Base-by-base conservation (phyloP, 176 grass and related monocot genomes). In the Poa annua region DNA sequence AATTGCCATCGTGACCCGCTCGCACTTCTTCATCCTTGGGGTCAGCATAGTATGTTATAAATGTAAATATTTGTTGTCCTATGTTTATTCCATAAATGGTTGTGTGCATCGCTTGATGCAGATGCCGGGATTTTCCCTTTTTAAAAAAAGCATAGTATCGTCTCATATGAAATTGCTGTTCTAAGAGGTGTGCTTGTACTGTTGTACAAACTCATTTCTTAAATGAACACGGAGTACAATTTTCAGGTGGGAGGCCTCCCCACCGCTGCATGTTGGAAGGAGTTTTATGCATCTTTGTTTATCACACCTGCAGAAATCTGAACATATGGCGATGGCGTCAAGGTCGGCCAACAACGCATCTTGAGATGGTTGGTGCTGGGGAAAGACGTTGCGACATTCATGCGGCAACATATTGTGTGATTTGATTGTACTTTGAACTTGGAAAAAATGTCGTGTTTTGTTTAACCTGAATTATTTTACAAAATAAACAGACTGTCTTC, bases 281-380 rank as follows among this genome's bases (percentile, higher is more conserved):
- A 77, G 47, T 76, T 87, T 14, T 87, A 84, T 84, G 48, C 50
- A 33, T 47, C 14, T n/a, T 35, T 64, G 34, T 22, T 55, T 78
- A 78, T 45, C 17, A 54, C 47, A 65, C 81, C 11, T 87, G 73
- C 92, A 92, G 92, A 92, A 77, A 66, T 90, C 92, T 73, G 90
- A 95, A 12, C 85, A 95, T 83, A 92, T 95, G 92, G 63, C 74
- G 34, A 90, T 95, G 90, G 63, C 74, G 34, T 90, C 92, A 11
- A 92, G 75, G 72, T 69, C 75, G 54, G 80, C 22, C 54, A 68
- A 11, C 52, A 80, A 75, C 64, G 70, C 70, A 82, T 76, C 83
- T 45, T 94, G 75, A 94, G 78, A 69, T 59, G 20, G 25, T 13
- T 79, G 75, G 24, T 74, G 48, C 36, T 11, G 36, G 57, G 35